These are phyloP conservation scores for Pseudogymnoascus sp. DNA, from an alignment of 2,329 filamentous ascomycete genomes.

Conservation along the genomic window DNA sequence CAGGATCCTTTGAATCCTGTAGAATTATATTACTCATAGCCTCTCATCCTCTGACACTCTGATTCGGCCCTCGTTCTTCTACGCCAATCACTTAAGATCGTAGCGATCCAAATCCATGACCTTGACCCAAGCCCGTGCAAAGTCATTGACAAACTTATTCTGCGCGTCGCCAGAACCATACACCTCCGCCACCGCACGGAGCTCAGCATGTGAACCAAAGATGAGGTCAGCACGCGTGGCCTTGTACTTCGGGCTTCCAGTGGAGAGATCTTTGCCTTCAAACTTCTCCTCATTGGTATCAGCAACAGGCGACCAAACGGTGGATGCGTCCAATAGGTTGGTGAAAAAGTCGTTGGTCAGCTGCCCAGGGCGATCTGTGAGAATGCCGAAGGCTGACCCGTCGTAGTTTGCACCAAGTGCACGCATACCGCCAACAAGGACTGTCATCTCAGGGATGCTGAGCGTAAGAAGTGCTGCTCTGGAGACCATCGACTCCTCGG, in stretches of 20 bases:
- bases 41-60: background rate
- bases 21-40: background rate
- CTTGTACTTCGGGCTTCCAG: conserved; percentile 47
- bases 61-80: background rate
- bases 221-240: conserved; percentile 49
- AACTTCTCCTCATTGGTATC: conserved; percentile 37
- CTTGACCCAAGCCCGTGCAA: conserved; percentile 51
- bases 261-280: conserved; percentile 47
- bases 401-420: conserved; percentile 49
- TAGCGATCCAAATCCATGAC: conserved; percentile 52
- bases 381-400: conserved; percentile 44
- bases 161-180: conserved; percentile 43
- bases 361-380: conserved; percentile 46
- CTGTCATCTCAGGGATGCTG: conserved; percentile 47
- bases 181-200: conserved; percentile 49
- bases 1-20: background rate
- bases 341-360: conserved; percentile 55
- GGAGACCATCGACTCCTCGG: conserved; percentile 50
- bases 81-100: conserved; percentile 31
- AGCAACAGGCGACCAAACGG: conserved; percentile 42
- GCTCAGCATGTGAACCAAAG: conserved; percentile 50
- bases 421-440: conserved; percentile 49
- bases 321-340: conserved; percentile 49
- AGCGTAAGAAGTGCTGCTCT: conserved; percentile 48
- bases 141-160: conserved; percentile 49